Evolutionary conservation across 1,139 yeast species (phyloP).

Genomic region (Geotrichum candidum): DNA sequence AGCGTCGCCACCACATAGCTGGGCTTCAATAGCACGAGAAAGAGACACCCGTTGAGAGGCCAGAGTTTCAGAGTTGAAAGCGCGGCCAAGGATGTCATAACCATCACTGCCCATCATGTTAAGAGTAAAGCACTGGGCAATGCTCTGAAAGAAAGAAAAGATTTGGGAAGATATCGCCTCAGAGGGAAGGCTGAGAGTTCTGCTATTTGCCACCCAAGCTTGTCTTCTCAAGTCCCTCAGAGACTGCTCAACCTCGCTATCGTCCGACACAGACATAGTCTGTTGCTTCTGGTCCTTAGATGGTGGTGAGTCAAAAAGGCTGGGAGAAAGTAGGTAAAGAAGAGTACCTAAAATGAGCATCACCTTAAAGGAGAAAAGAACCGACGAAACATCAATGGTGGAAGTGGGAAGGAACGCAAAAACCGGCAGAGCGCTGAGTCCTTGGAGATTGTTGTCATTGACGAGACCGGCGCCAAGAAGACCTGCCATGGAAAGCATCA

Average conservation of each 20-base stretch:
- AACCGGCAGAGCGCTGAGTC: constrained; percentile 32
- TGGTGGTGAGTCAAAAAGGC: constrained; percentile 5
- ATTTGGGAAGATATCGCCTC: constrained; percentile 13
- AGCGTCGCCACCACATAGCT: constrained; percentile 37
- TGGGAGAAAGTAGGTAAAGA: constrained; percentile 27
- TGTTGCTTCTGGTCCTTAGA: neutral
- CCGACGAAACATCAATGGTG: constrained; percentile 10
- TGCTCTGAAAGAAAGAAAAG: constrained; percentile 10
- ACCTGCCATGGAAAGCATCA: constrained; percentile 39
- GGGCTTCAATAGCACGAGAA: constrained; percentile 35
- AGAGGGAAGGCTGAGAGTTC: constrained; percentile 23
- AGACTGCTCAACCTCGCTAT: constrained; percentile 6
- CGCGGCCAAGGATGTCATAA: constrained; percentile 13
- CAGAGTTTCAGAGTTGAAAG: constrained; percentile 8
- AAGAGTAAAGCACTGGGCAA: constrained; percentile 19
- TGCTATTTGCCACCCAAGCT: constrained; percentile 30
- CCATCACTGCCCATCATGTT: constrained; percentile 23
- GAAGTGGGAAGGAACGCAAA: constrained; percentile 19
- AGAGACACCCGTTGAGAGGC: constrained; percentile 16
- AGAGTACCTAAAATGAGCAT: constrained; percentile 31
- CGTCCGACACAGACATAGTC: neutral
- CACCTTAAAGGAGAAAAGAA: constrained; percentile 25
- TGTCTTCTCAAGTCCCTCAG: constrained; percentile 18
- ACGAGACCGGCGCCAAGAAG: constrained; percentile 35
- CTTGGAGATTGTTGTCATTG: constrained; percentile 28